Evolutionary conservation across 2,329 filamentous ascomycete species (phyloP), one percentile per base, ranked within the genome.

Genomic region (Diaporthe velutina): DNA sequence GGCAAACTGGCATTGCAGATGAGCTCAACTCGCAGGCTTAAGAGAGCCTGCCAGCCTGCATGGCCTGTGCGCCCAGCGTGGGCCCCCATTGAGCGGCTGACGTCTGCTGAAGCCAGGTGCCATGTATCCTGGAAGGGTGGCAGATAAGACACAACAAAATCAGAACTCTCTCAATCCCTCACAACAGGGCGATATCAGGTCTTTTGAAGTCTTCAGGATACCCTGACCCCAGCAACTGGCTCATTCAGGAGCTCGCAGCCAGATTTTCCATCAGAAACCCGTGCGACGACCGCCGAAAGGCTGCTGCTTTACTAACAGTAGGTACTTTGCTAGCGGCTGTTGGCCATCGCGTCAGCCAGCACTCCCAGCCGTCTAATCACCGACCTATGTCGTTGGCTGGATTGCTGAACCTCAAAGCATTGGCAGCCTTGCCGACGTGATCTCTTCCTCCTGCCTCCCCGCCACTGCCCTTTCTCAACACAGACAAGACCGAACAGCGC

Each of bases 391-490:
- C 38, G 50, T 70, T 71, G 68, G 68, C 58, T 45, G 57, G n/a
- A 35, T 19, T 45, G 28, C 25, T 30, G 35, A 38, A 52, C 35
- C n/a, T 35, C 28, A 28, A 28, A 35, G 52, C 52, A 50, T n/a
- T 54, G 60, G 50, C 40, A 72, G 70, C 70, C 70, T 72, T 72
- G 70, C 55, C 42, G 45, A 52, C 45, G 42, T 61, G 50, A 72
- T 48, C 45, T 72, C 70, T 54, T 64, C 48, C 48, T 61, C 48
- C 28, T 25, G 40, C 45, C 57, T 64, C 33, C 45, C 40, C 48
- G 55, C 25, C 48, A 64, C 45, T 22, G 28, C n/a, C 22, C n/a
- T 7, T 17, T 9, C 30, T 25, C 22, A 25, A 54, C 64, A 40
- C 17, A 45, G 35, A 38, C 25, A 15, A 40, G 13, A 64, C 45